These are phyloP conservation scores for Borovskyia barvae DNA, from an alignment of 208 protist species.

Conservation along the genomic window DNA sequence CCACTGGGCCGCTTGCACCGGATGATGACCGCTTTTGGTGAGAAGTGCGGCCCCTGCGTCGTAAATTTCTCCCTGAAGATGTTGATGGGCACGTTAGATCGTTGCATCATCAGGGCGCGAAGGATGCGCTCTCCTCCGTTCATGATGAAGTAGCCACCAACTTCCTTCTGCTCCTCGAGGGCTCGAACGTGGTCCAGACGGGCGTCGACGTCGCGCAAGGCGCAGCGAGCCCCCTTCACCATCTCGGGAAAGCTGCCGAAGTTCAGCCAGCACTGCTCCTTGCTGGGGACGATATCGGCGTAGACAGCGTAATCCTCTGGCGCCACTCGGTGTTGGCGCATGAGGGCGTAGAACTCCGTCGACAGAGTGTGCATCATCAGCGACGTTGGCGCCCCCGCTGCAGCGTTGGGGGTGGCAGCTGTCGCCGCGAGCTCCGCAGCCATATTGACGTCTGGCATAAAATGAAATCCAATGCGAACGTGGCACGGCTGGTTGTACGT, in stretches of 20 bases:
- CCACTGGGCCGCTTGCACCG: constrained; percentile 94
- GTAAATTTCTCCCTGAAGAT: constrained; percentile 88
- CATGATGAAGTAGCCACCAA: constrained; percentile 99
- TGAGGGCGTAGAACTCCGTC: constrained; percentile 64
- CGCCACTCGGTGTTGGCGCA: constrained; percentile 59
- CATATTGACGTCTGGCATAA: constrained; percentile 32
- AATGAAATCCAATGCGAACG: constrained; percentile 73
- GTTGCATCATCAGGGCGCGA: constrained; percentile 94
- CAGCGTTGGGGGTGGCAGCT: neutral
- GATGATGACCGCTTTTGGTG: constrained; percentile 93
- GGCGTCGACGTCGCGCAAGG: constrained; percentile 62
- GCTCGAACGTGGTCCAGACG: constrained; percentile 72
- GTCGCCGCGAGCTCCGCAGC: constrained; percentile 17
- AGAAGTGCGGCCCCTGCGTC: constrained; percentile 93
- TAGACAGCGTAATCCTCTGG: constrained; percentile 44
- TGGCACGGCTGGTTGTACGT: constrained; percentile 86
- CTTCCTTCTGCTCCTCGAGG: constrained; percentile 94
- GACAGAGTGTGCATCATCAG: constrained; percentile 55
- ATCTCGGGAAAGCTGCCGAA: constrained; percentile 87
- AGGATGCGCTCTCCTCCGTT: constrained; percentile 98
- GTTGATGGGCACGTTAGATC: constrained; percentile 95
- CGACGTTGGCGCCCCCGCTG: constrained; percentile 1
- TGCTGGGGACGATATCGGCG: constrained; percentile 74
- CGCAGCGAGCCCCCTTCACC: constrained; percentile 77
- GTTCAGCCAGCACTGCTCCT: constrained; percentile 69